Base-by-base conservation (phyloP, 2,329 filamentous ascomycete species). In the Thyridium curvatum region DNA sequence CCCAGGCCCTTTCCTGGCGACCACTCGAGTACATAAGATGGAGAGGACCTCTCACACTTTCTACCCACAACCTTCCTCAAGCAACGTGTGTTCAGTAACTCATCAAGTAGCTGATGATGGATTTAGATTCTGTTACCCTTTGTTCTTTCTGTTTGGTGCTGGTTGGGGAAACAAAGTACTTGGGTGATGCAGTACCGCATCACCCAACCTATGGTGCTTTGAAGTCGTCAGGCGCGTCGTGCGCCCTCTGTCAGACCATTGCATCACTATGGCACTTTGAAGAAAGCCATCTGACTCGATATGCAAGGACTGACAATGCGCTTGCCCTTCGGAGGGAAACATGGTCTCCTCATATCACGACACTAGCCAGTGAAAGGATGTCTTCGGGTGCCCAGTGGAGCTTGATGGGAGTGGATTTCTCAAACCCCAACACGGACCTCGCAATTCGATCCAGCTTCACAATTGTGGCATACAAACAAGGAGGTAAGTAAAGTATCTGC, bases 201-300 rank as follows among this genome's bases (percentile, higher is more conserved):
- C 34, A 36, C 29, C 17, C 34, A 26, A 36, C 16, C 8, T 36
- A 26, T 15, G 34, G 34, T 21, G n/a, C 15, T 14, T 21, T 36
- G 9, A 21, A n/a, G 6, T 12, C 34, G 4, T 18, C 12, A 15
- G 34, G 17, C 6, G 17, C 21, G 34, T 14, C 34, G 29, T 36
- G 34, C 18, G 9, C 7, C n/a, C 34, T 36, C 16, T 36, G 34
- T 28, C 34, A 26, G n/a, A 12, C 29, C 34, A 36, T 36, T 21
- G 21, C 16, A 8, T 21, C 34, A 8, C 21, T 36, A 12, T 36
- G 34, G 34, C 12, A 7, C 8, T 28, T 36, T 9, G 29, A 14
- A 7, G 16, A 36, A 28, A 21, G 15, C 16, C 17, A 36, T 21
- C 34, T 36, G 8, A 36, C 17, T 17, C 34, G 34, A 4, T 36